These are phyloP conservation scores for Lactuca saligna DNA, from an alignment of 129 eudicot genomes.

Conservation along the genomic window DNA sequence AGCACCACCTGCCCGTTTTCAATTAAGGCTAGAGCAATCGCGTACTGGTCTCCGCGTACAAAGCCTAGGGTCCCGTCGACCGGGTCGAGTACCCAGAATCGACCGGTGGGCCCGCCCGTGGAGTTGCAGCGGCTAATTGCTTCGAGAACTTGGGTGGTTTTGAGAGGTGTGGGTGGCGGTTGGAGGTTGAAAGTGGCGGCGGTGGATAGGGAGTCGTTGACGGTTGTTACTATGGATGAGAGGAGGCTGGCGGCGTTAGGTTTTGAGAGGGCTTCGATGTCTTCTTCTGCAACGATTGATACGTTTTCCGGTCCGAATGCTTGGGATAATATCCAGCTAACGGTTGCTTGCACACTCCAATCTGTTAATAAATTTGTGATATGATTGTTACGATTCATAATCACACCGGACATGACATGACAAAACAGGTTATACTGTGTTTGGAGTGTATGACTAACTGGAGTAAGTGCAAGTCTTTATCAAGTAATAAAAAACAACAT, in stretches of 20 bases:
- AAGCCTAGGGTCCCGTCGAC: conserved; percentile 90
- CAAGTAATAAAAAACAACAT: neutral
- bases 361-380: conserved; percentile 45
- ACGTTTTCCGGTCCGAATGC: conserved; percentile 71
- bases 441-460: neutral
- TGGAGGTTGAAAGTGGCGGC: conserved; percentile 61
- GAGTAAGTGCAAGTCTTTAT: neutral
- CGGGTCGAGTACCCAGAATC: conserved; percentile 92
- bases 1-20: conserved; percentile 81
- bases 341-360: conserved; percentile 92
- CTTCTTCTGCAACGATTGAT: conserved; percentile 87
- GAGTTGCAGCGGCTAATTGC: conserved; percentile 82
- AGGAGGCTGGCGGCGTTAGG: conserved; percentile 43
- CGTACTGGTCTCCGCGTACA: conserved; percentile 92
- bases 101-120: conserved; percentile 55
- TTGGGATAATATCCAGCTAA: conserved; percentile 79
- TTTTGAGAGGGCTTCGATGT: conserved; percentile 60
- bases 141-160: conserved; percentile 49
- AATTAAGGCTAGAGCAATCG: conserved; percentile 75
- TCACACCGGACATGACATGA: neutral
- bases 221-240: conserved; percentile 57
- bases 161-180: conserved; percentile 44
- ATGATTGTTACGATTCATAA: conserved; percentile 11
- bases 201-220: conserved; percentile 55
- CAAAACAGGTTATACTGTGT: neutral